Evolutionary conservation across 2,329 filamentous ascomycete genomes (phyloP).

Genomic region (Aureobasidium pullulans): DNA sequence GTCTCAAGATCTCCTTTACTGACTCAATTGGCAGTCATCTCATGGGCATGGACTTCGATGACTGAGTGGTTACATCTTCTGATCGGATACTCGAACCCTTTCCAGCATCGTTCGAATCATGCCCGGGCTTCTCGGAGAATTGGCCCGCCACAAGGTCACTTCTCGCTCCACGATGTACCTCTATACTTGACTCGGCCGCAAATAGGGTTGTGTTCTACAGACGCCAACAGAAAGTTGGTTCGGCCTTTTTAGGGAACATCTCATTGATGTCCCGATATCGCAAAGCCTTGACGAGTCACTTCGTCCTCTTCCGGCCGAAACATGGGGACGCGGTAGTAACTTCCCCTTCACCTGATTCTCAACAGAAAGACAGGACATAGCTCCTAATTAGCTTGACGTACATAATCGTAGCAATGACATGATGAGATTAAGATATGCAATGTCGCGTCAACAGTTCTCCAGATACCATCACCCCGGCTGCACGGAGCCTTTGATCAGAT

Average conservation of each 20-base stretch:
- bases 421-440: background rate
- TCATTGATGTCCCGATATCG: background rate
- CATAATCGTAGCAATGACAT: background rate
- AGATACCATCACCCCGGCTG: background rate
- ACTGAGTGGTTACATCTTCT: slow-evolving; percentile 11
- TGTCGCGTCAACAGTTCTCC: background rate
- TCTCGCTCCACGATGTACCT: background rate
- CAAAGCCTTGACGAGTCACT: background rate
- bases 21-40: slow-evolving; percentile 23
- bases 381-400: background rate
- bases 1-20: background rate
- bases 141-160: background rate
- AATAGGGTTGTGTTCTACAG: background rate
- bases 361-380: background rate
- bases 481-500: background rate
- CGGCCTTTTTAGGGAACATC: slow-evolving; percentile 1
- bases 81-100: background rate
- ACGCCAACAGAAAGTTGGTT: background rate
- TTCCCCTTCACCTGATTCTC: background rate
- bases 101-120: background rate
- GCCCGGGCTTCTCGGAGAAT: background rate
- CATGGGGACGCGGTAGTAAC: background rate
- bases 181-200: background rate
- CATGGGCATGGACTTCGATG: slow-evolving; percentile 71
- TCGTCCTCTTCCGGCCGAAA: background rate